A percentile compares a stretch with the other conserved stretches of the same genome.
phyloP scores from a whole-genome alignment of 768 basidiomycete genomes.

The Epithele typhae region DNA sequence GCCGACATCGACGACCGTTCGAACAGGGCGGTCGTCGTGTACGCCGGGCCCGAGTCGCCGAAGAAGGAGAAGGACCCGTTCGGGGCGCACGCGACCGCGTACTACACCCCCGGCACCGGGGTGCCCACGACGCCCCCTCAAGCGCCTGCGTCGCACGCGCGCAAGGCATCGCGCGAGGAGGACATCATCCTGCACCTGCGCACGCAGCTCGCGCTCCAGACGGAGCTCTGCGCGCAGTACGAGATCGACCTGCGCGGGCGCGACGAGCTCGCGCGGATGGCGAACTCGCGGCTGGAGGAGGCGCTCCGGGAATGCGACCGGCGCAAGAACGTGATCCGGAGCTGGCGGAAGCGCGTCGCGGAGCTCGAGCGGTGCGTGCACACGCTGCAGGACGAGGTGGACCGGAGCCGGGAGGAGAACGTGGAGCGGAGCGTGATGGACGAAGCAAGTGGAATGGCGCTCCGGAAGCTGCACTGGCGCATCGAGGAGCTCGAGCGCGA shows the following conservation, averaged over 20 bases:
- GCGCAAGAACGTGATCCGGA: slow-evolving; percentile 46
- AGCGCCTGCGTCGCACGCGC: slow-evolving; percentile 35
- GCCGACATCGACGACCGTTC: slow-evolving; percentile 64
- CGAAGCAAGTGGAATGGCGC: slow-evolving; percentile 71
- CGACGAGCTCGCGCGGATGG: slow-evolving; percentile 64
- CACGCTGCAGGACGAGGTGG: slow-evolving; percentile 81
- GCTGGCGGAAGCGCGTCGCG: slow-evolving; percentile 74
- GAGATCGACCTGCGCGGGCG: slow-evolving; percentile 70
- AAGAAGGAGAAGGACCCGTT: slow-evolving; percentile 65
- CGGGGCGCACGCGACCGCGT: slow-evolving; percentile 65
- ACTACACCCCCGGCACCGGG: slow-evolving; percentile 72
- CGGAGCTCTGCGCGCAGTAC: slow-evolving; percentile 71
- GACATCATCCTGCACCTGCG: slow-evolving; percentile 68
- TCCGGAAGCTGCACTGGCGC: slow-evolving; percentile 75
- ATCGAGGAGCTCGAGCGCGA: slow-evolving; percentile 75
- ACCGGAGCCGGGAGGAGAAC: slow-evolving; percentile 76
- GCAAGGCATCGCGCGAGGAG: slow-evolving; percentile 68
- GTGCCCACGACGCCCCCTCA: slow-evolving; percentile 56
- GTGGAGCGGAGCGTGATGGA: slow-evolving; percentile 82
- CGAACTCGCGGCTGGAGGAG: slow-evolving; percentile 49
- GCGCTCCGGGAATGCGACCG: slow-evolving; percentile 63
- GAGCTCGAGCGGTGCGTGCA: slow-evolving; percentile 68
- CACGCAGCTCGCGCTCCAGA: slow-evolving; percentile 71
- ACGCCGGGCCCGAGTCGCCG: slow-evolving; percentile 22
- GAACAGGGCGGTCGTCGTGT: slow-evolving; percentile 43